Evolutionary conservation across 495 filamentous ascomycete species (phyloP), one percentile per base, ranked within the genome.

Genomic region (Entonaema liquescens): DNA sequence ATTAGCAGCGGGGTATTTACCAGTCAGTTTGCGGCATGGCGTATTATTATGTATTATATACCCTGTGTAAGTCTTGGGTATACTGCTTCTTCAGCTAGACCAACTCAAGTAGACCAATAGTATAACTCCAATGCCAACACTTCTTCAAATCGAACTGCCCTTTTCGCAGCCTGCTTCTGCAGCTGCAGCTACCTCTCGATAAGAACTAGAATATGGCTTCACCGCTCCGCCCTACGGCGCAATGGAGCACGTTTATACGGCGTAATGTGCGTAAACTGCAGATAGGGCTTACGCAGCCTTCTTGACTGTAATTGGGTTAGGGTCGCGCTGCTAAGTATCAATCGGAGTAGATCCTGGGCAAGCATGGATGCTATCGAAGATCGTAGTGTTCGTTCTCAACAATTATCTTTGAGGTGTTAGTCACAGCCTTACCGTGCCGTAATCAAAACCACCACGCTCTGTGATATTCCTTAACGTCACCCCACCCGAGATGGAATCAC

Each of bases 241-340:
- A 52, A 68, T 65, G 40, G 60, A 33, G 64, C 38, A 49, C 59
- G 40, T 21, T 12, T 35, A 49, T 60, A 54, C 40, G n/a, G 44
- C 15, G 44, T 13, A 53, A 26, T 28, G 19, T 56, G 49, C 56
- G 62, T 50, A 65, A 23, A 5, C 42, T 26, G 26, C 35, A 63
- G 58, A 67, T 54, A 62, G 57, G 53, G 71, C 71, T 76, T 71
- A 76, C 74, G 74, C 50, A 70, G 65, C 67, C 62, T 62, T 63
- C 58, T 67, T 56, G 26, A 55, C 50, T 49, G 26, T 15, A 36
- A 29, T 61, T 35, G 54, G 70, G 42, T 36, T 42, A 54, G 44
- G 38, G 42, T 26, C 21, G 33, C 17, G 9, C 33, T 44, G 55
- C 1, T 33, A 38, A 38, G 23, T 31, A 62, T 25, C 59, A 17